These are phyloP conservation scores for Pichia gijzeniarum DNA, from an alignment of 805 yeast species.

Conservation along the genomic window DNA sequence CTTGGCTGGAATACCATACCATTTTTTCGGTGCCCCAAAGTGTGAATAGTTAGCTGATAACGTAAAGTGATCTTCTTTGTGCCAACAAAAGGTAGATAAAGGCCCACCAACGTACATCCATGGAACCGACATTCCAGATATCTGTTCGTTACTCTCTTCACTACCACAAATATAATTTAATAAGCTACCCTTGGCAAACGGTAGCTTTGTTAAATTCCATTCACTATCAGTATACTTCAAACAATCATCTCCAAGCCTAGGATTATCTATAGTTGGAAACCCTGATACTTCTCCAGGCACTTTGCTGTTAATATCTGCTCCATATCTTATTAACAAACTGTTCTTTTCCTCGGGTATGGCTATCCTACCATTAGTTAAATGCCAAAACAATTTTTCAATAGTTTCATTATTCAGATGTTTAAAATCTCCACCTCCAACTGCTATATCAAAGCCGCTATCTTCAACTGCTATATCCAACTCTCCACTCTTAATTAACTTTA, in stretches of 20 bases:
- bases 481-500: not conserved
- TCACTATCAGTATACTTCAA: slow-evolving; percentile 49
- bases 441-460: slow-evolving; percentile 9
- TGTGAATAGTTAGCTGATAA: slow-evolving; percentile 90
- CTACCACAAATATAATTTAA: slow-evolving; percentile 42
- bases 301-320: slow-evolving; percentile 75
- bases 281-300: slow-evolving; percentile 65
- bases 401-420: slow-evolving; percentile 34
- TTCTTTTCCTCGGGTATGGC: slow-evolving; percentile 22
- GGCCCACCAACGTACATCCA: slow-evolving; percentile 92
- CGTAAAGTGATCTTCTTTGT: slow-evolving; percentile 90
- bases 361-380: slow-evolving; percentile 20
- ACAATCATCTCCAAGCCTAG: slow-evolving; percentile 15
- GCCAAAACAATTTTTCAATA: slow-evolving; percentile 68
- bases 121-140: slow-evolving; percentile 92
- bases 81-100: slow-evolving; percentile 94
- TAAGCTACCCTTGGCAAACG: slow-evolving; percentile 64
- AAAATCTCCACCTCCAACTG: slow-evolving; percentile 12
- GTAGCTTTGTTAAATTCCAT: slow-evolving; percentile 70
- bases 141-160: slow-evolving; percentile 35
- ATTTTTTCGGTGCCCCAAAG: slow-evolving; percentile 79
- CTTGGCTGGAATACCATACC: slow-evolving; percentile 85
- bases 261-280: slow-evolving; percentile 48
- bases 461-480: slow-evolving; percentile 15
- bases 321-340: slow-evolving; percentile 65